Evolutionary conservation across 2,329 filamentous ascomycete species (phyloP).

Genomic region (Aspergillus candidus): DNA sequence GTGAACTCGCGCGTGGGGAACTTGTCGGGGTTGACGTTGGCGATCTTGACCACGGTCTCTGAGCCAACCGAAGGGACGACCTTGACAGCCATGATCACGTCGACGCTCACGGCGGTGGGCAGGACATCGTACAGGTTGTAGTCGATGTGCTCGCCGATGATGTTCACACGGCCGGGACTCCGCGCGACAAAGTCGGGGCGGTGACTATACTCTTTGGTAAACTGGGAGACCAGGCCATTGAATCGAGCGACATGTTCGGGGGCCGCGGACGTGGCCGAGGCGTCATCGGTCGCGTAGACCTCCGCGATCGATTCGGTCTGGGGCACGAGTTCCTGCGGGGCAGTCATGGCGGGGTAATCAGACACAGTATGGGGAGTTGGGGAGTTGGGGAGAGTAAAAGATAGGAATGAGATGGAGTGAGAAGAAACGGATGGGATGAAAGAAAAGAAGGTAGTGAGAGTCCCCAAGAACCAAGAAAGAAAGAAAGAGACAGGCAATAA

Average conservation of each 20-base stretch:
- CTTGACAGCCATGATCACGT: slow-evolving; percentile 78
- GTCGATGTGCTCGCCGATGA: slow-evolving; percentile 98
- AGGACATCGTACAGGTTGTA: slow-evolving; percentile 95
- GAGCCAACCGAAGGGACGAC: slow-evolving; percentile 37
- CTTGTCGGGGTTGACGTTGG: slow-evolving; percentile 69
- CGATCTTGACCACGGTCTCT: slow-evolving; percentile 64
- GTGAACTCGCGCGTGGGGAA: slow-evolving; percentile 72
- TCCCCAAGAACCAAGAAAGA: slow-evolving; percentile 10
- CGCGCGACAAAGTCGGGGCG: slow-evolving; percentile 75
- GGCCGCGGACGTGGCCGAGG: slow-evolving; percentile 68
- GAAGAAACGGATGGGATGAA: not conserved
- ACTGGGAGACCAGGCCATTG: slow-evolving; percentile 64
- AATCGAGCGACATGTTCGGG: slow-evolving; percentile 66
- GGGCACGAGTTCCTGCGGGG: slow-evolving; percentile 55
- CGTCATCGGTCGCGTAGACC: slow-evolving; percentile 73
- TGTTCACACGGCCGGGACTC: slow-evolving; percentile 91
- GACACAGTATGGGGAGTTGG: not conserved
- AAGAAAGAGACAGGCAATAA: slow-evolving; percentile 1
- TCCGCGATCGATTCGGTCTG: slow-evolving; percentile 67
- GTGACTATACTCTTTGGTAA: slow-evolving; percentile 63
- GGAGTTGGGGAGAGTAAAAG: slow-evolving; percentile 2
- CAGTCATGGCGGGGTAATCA: slow-evolving; percentile 31
- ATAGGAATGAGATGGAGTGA: not conserved
- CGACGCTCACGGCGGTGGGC: slow-evolving; percentile 89
- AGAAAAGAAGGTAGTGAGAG: slow-evolving; percentile 4